Percentiles rank a stretch among this genome's conserved stretches.
These are phyloP conservation scores for Arabidopsis lyrata DNA, from an alignment of 441 rosid species.

Conservation along the genomic window DNA sequence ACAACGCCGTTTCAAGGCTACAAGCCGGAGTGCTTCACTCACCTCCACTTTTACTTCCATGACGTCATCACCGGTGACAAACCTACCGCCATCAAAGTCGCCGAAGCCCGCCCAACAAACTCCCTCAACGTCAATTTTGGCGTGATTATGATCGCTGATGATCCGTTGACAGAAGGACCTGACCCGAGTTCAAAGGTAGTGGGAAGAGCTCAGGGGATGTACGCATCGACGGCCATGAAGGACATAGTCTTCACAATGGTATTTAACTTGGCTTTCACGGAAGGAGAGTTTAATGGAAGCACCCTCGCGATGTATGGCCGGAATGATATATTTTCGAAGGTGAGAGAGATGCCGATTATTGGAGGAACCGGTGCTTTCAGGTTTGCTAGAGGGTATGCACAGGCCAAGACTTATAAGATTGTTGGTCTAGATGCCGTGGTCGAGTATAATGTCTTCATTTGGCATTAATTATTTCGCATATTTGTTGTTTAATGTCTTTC, in stretches of 20 bases:
- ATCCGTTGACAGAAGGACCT: background rate
- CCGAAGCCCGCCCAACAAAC: background rate
- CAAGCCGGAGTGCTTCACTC: background rate
- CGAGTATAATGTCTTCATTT: background rate
- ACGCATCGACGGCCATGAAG: background rate
- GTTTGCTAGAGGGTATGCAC: background rate
- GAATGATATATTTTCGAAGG: background rate
- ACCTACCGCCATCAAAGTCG: constrained; percentile 1
- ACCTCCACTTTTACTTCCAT: background rate
- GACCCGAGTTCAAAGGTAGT: background rate
- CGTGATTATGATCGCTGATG: constrained; percentile 4
- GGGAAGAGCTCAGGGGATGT: background rate
- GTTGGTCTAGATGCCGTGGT: constrained; percentile 3
- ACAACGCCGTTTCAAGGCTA: background rate
- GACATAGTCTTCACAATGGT: background rate
- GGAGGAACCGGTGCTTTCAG: background rate
- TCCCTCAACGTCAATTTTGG: background rate
- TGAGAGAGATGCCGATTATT: background rate
- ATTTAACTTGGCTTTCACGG: constrained; percentile 3
- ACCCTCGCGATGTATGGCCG: background rate
- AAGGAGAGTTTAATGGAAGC: background rate
- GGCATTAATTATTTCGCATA: background rate
- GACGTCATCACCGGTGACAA: constrained; percentile 5
- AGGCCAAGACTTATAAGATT: background rate
- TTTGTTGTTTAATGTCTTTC: background rate